Evolutionary conservation across 345 rosid genomes (phyloP).

Genomic region (Citrus inodora): DNA sequence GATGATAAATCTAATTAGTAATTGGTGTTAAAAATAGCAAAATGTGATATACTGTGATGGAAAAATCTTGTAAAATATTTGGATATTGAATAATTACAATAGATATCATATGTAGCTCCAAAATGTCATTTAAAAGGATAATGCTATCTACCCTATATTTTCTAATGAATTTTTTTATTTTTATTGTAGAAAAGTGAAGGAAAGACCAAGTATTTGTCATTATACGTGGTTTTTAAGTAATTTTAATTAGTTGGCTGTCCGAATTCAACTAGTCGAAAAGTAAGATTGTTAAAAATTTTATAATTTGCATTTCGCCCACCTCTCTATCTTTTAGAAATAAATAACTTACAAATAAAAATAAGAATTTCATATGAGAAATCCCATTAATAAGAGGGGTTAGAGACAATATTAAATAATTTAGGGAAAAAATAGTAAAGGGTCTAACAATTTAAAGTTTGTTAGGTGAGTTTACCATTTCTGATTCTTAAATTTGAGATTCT

Average conservation of each 20-base stretch:
- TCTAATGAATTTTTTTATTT: background rate
- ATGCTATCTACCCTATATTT: background rate
- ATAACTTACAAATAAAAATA: background rate
- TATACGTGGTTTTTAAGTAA: background rate
- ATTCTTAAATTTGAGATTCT: background rate
- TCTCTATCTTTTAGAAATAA: too few relatives aligned
- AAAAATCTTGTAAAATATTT: too few relatives aligned
- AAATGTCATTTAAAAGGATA: background rate
- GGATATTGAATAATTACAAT: too few relatives aligned
- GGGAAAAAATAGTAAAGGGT: background rate
- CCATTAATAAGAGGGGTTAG: background rate
- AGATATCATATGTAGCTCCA: background rate
- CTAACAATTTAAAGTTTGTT: background rate
- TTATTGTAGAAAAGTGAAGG: background rate
- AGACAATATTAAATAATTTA: background rate
- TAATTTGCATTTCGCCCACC: too few relatives aligned
- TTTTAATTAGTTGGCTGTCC: too few relatives aligned
- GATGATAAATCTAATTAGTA: too few relatives aligned
- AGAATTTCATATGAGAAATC: background rate
- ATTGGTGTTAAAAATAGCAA: too few relatives aligned
- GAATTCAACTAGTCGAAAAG: fast-evolving
- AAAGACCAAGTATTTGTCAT: background rate
- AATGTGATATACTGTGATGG: too few relatives aligned
- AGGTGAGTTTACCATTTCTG: background rate
- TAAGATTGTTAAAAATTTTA: too few relatives aligned